Percentiles rank a stretch among this genome's conserved stretches.
phyloP scores from a whole-genome alignment of 768 basidiomycete genomes.

The Russula dissimulans region DNA sequence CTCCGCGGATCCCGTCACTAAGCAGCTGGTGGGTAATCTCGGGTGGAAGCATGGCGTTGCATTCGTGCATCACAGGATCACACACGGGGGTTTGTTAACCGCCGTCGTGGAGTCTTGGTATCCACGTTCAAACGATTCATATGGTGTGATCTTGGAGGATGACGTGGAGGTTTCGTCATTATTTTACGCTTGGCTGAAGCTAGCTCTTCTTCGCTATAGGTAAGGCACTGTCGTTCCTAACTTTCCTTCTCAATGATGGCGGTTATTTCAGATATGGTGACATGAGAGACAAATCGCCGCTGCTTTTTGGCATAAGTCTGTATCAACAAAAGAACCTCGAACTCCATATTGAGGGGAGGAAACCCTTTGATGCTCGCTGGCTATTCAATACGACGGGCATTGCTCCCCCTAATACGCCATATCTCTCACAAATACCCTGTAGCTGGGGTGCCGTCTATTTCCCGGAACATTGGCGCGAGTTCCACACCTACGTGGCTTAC shows the following conservation, averaged over 20 bases:
- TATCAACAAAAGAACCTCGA: conserved; percentile 84
- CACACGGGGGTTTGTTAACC: conserved; percentile 72
- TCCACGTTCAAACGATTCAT: conserved; percentile 59
- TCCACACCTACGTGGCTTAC: conserved; percentile 65
- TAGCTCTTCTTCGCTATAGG: conserved; percentile 71
- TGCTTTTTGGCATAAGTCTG: conserved; percentile 71
- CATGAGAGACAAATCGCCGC: conserved; percentile 30
- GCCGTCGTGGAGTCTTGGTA: conserved; percentile 91
- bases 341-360: conserved; percentile 56
- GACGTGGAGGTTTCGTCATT: conserved; percentile 79
- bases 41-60: conserved; percentile 53
- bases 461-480: conserved; percentile 81
- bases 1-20: conserved; percentile 54
- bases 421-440: conserved; percentile 80
- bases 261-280: conserved; percentile 48
- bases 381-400: conserved; percentile 41
- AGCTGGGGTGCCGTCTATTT: conserved; percentile 92
- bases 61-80: conserved; percentile 59
- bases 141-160: conserved; percentile 76
- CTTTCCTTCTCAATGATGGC: not conserved
- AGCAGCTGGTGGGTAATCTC: conserved; percentile 39
- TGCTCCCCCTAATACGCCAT: conserved; percentile 48
- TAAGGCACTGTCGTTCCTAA: conserved; percentile 22
- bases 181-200: conserved; percentile 81
- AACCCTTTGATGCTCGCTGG: conserved; percentile 53